These are phyloP conservation scores for Panicum hallii DNA, from an alignment of 202 grass and related monocot genomes.

Conservation along the genomic window DNA sequence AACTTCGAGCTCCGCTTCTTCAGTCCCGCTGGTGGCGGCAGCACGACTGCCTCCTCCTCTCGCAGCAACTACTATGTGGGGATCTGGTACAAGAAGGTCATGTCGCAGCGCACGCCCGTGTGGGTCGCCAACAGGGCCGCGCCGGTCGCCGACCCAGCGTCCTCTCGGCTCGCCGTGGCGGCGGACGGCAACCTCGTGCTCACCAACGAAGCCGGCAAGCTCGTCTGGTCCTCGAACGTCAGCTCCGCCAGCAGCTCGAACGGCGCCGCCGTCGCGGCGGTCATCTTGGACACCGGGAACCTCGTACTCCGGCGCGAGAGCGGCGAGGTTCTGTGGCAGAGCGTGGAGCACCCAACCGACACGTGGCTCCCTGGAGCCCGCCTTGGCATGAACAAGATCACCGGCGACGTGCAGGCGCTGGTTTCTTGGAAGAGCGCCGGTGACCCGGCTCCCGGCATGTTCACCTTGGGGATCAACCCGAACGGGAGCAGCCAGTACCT, in stretches of 20 bases:
- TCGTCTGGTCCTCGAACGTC: slow-evolving; percentile 62
- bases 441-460: slow-evolving; percentile 52
- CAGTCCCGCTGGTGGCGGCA: background rate
- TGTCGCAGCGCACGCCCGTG: slow-evolving; percentile 40
- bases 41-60: too few species aligned
- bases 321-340: slow-evolving; percentile 55
- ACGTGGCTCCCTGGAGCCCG: slow-evolving; percentile 54
- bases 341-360: slow-evolving; percentile 52
- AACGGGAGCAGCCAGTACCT: slow-evolving; percentile 48
- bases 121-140: slow-evolving; percentile 62
- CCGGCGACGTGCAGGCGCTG: slow-evolving; percentile 38
- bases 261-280: slow-evolving; percentile 22
- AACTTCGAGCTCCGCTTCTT: slow-evolving; percentile 57
- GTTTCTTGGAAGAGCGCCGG: slow-evolving; percentile 41
- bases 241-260: background rate
- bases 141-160: slow-evolving; percentile 20
- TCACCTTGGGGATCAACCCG: slow-evolving; percentile 43
- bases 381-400: slow-evolving; percentile 52
- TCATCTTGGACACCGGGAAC: slow-evolving; percentile 51
- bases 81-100: slow-evolving; percentile 69
- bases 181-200: slow-evolving; percentile 67
- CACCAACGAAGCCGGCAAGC: slow-evolving; percentile 33
- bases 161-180: slow-evolving; percentile 47
- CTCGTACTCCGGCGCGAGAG: slow-evolving; percentile 37
- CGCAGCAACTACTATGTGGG: slow-evolving; percentile 47